phyloP scores from a whole-genome alignment of 1,139 yeast species.

The Yamadazyma friedrichii region DNA sequence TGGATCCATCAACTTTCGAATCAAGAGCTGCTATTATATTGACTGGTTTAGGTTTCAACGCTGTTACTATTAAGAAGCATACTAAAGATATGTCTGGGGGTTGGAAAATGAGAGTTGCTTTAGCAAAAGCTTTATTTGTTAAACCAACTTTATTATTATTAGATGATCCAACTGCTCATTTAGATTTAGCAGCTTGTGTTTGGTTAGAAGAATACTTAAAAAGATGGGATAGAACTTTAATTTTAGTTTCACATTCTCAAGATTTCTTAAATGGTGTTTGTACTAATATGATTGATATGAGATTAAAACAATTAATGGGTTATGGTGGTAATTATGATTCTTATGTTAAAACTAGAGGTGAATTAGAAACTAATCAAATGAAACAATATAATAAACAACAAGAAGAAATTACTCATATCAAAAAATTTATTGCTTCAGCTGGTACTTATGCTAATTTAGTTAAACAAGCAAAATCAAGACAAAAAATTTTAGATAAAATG shows the following conservation, averaged over 20 bases:
- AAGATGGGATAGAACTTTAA: slow-evolving; percentile 89
- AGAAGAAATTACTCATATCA: slow-evolving; percentile 97
- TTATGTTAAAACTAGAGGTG: slow-evolving; percentile 89
- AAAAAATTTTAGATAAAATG: slow-evolving; percentile 99
- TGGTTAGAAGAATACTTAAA: slow-evolving; percentile 98
- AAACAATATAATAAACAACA: slow-evolving; percentile 96
- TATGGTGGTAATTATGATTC: slow-evolving; percentile 99
- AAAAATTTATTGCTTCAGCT: slow-evolving; percentile 98
- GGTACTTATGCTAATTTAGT: slow-evolving; percentile 99
- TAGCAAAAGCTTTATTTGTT: slow-evolving; percentile 83
- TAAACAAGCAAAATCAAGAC: slow-evolving; percentile 98
- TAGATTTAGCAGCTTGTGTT: slow-evolving; percentile 99
- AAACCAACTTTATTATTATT: slow-evolving; percentile 81
- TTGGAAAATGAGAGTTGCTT: slow-evolving; percentile 91
- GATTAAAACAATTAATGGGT: slow-evolving; percentile 63
- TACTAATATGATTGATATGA: slow-evolving; percentile 97
- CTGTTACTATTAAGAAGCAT: slow-evolving; percentile 72
- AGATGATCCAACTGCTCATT: slow-evolving; percentile 99
- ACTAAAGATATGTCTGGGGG: slow-evolving; percentile 99
- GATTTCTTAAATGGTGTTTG: slow-evolving; percentile 99
- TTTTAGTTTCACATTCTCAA: slow-evolving; percentile 95
- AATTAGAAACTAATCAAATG: slow-evolving; percentile 96
- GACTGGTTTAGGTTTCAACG: slow-evolving; percentile 96
- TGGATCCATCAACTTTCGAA: slow-evolving; percentile 97
- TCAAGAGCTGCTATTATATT: slow-evolving; percentile 93